These are phyloP conservation scores for Terfezia boudieri DNA, from an alignment of 495 filamentous ascomycete genomes.

Conservation along the genomic window DNA sequence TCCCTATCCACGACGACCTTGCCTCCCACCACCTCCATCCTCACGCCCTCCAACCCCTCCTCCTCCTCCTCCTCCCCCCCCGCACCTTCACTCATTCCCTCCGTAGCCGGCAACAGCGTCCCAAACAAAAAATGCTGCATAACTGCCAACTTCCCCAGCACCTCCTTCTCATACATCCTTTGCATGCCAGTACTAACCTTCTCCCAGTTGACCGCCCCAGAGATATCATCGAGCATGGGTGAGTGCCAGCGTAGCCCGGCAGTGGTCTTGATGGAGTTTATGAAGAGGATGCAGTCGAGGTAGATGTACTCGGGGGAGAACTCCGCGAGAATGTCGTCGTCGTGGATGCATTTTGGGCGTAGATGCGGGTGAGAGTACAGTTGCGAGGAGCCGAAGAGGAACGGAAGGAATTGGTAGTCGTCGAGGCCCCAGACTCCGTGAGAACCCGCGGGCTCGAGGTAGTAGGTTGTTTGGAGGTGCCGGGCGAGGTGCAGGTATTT, in stretches of 20 bases:
- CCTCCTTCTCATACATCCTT: conserved; percentile 86
- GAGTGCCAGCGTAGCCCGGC: conserved; percentile 91
- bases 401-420: conserved; percentile 94
- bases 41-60: conserved; percentile 25
- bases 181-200: conserved; percentile 92
- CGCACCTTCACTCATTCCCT: conserved; percentile 45
- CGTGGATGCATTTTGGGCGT: conserved; percentile 71
- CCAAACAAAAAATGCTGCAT: conserved; percentile 99
- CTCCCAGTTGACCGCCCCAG: conserved; percentile 66
- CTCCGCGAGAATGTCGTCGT: conserved; percentile 64
- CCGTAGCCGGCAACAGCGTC: conserved; percentile 48
- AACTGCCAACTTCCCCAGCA: conserved; percentile 79
- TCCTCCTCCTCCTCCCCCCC: conserved; percentile 9
- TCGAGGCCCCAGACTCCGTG: conserved; percentile 96
- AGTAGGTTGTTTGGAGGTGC: conserved; percentile 66
- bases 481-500: conserved; percentile 67
- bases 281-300: conserved; percentile 74
- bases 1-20: conserved; percentile 37
- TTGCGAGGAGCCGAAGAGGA: conserved; percentile 81
- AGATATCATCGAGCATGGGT: conserved; percentile 97
- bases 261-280: conserved; percentile 90
- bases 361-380: conserved; percentile 70
- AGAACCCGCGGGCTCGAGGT: conserved; percentile 82
- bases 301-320: conserved; percentile 44
- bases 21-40: conserved; percentile 26